Base-by-base conservation (phyloP, 202 grass and related monocot species). In the Panicum hallii region DNA sequence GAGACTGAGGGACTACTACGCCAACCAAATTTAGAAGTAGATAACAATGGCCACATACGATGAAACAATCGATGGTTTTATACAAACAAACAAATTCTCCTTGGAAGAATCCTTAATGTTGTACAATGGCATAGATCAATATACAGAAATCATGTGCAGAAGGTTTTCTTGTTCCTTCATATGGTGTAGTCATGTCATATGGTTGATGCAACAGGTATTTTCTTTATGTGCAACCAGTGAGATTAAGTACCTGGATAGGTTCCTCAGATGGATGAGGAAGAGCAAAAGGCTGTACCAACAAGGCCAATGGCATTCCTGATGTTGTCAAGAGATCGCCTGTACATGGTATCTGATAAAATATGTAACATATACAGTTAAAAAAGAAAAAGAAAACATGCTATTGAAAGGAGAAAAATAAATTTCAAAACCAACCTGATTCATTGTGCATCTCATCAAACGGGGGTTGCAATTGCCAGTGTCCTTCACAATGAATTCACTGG, bases 381-480 rank as follows among this genome's bases (percentile, higher is more conserved):
- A 82, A 66, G 67, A 83, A 83, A 79, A 22, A 57, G 86, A 89
- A 64, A 17, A 30, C 2, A 82, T 69, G 62, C 5, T 80, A 56
- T 62, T 22, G 14, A 46, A 28, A 54, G 14, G 10, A 69, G 5
- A 80, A 38, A n/a, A 69, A 30, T 53, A 15, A 72, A 16, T 44
- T 58, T 45, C 47, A 68, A 70, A 41, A 70, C 69, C 36, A 86
- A 97, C 94, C 81, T 97, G 94, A 92, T 94, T 94, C 46, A 94
- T 68, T 32, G 92, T 94, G 84, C 83, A 97, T 63, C 94, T 84
- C 94, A 97, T 94, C 79, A 97, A 56, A 70, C 94, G 91, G 22
- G 94, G 94, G 63, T 92, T 97, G 70, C 88, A 94, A 70, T 97
- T 97, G 70, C 94, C 94, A 77, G 88, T 90, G 82, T 97, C 94